phyloP scores from a whole-genome alignment of 768 basidiomycete genomes.

The Gloeophyllum trabeum region DNA sequence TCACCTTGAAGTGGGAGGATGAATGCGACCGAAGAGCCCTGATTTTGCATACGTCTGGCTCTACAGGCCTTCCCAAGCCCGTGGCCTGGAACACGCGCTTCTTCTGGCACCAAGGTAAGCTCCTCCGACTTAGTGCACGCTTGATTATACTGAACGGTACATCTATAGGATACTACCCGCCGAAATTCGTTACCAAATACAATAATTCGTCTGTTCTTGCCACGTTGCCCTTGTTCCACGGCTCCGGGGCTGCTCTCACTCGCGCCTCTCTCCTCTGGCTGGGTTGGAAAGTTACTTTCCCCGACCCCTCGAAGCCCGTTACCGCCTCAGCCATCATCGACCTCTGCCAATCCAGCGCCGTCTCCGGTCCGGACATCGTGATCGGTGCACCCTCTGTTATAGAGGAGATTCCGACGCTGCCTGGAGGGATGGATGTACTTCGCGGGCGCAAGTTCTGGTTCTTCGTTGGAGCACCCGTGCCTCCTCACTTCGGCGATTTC shows the following conservation, averaged over 20 bases:
- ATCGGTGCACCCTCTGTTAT: constrained; percentile 5
- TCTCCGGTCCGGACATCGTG: constrained; percentile 2
- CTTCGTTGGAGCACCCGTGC: constrained; percentile 5
- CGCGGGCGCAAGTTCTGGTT: constrained; percentile 2
- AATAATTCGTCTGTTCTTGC: constrained; percentile 4
- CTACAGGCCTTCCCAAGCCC: constrained; percentile 2
- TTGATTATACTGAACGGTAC: not conserved
- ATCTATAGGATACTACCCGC: constrained; percentile 1
- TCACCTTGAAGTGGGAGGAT: not conserved
- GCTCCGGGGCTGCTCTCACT: constrained; percentile 1
- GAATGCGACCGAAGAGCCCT: constrained; percentile 1
- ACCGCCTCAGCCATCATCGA: constrained; percentile 2
- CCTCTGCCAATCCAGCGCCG: not conserved
- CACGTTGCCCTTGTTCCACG: constrained; percentile 4
- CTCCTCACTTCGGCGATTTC: constrained; percentile 5
- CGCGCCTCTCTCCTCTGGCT: constrained; percentile 2
- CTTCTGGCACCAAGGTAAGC: constrained; percentile 1
- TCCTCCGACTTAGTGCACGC: not conserved
- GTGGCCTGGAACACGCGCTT: constrained; percentile 2
- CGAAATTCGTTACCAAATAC: constrained; percentile 3
- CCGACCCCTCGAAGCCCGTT: constrained; percentile 1
- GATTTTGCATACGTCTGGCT: constrained; percentile 2
- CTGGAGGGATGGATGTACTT: constrained; percentile 3
- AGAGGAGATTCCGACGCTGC: constrained; percentile 2
- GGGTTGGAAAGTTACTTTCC: constrained; percentile 1